Evolutionary conservation across 768 basidiomycete genomes (phyloP).

Genomic region (Phaffia australis): DNA sequence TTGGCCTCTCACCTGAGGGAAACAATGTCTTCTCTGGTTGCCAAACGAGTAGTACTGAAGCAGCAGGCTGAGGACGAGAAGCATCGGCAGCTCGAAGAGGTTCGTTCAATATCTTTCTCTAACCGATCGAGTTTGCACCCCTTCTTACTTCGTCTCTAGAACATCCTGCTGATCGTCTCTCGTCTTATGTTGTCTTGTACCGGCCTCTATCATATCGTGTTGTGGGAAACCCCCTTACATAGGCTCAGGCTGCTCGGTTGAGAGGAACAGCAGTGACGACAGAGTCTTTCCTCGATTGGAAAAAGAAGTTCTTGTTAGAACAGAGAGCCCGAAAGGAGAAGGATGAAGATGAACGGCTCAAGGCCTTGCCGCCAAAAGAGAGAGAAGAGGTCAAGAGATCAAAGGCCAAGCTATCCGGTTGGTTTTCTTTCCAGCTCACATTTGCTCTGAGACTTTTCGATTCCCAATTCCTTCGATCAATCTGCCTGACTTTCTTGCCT

Average conservation of each 20-base stretch:
- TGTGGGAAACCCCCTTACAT: constrained; percentile 15
- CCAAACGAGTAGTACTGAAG: constrained; percentile 48
- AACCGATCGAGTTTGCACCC: neutral
- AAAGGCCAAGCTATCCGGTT: constrained; percentile 57
- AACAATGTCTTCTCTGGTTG: constrained; percentile 55
- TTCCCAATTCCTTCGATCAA: constrained; percentile 14
- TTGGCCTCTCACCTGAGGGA: constrained; percentile 77
- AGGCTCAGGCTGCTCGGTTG: constrained; percentile 80
- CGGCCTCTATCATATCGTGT: neutral
- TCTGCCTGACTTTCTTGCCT: neutral
- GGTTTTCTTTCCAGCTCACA: constrained; percentile 28
- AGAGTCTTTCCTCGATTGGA: constrained; percentile 73
- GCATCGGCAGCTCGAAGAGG: constrained; percentile 65
- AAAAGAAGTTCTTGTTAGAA: constrained; percentile 63
- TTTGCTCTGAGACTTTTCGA: constrained; percentile 2
- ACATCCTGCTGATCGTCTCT: neutral
- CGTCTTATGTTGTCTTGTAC: neutral
- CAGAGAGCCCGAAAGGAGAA: constrained; percentile 48
- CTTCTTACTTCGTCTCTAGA: neutral
- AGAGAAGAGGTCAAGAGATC: constrained; percentile 68
- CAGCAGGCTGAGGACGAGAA: constrained; percentile 58
- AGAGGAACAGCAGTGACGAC: constrained; percentile 84
- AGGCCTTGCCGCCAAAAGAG: constrained; percentile 62
- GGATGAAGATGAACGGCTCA: constrained; percentile 71
- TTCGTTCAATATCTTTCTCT: constrained; percentile 34